Evolutionary conservation across 306 rosid genomes (phyloP).

Genomic region (Mucuna pruriens): DNA sequence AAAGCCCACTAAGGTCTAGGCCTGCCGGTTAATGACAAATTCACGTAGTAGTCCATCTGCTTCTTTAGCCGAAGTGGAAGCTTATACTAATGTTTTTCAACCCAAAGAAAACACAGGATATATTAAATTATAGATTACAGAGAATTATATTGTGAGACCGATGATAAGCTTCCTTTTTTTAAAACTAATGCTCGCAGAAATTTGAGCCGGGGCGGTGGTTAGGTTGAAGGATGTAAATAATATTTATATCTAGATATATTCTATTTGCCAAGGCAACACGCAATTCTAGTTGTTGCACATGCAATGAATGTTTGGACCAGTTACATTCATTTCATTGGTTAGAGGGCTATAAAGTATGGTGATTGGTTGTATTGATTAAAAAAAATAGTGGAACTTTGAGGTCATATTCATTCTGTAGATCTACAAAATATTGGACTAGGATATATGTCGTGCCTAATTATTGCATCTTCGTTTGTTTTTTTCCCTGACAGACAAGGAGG

Average conservation of each 20-base stretch:
- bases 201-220: conserved; percentile 32
- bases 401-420: not conserved
- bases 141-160: conserved; percentile 9
- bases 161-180: not conserved
- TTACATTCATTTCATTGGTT: conserved; percentile 20
- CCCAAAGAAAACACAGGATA: not conserved
- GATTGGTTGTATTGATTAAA: not conserved
- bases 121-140: not conserved
- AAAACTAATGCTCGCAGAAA: not conserved
- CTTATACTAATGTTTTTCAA: conserved; percentile 7
- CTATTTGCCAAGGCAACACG: conserved; percentile 37
- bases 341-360: conserved; percentile 27
- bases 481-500: conserved; percentile 67
- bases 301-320: conserved; percentile 30
- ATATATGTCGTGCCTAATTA: not conserved
- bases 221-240: conserved; percentile 5
- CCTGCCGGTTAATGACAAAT: conserved; percentile 1
- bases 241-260: not conserved
- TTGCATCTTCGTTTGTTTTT: not conserved
- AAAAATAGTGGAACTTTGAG: not conserved
- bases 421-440: not conserved
- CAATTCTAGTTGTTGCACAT: conserved; percentile 46
- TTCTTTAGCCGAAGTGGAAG: conserved; percentile 16
- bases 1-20: conserved; percentile 25
- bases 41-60: conserved; percentile 18